These are phyloP conservation scores for Anaeromyces robustus DNA, from an alignment of 192 early-diverging fungal species.

Conservation along the genomic window DNA sequence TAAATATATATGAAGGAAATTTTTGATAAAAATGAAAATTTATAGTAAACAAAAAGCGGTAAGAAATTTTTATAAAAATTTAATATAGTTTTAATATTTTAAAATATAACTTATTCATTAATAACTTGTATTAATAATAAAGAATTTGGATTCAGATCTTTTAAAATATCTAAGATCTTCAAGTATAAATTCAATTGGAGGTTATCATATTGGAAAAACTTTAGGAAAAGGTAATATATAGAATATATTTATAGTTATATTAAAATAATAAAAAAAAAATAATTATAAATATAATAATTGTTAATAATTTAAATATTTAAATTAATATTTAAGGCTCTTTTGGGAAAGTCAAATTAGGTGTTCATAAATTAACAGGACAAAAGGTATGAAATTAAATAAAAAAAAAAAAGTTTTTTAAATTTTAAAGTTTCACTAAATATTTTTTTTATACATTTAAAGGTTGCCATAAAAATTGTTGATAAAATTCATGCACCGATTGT, in stretches of 20 bases:
- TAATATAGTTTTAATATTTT: not conserved
- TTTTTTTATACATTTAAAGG: constrained; percentile 6
- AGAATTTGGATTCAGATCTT: not conserved
- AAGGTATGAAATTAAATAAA: not conserved
- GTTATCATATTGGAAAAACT: not conserved
- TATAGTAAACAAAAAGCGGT: not conserved
- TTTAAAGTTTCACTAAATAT: too few relatives aligned
- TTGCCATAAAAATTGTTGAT: constrained; percentile 43
- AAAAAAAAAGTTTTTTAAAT: too few relatives aligned
- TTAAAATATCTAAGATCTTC: not conserved
- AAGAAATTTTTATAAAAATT: not conserved
- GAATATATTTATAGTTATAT: too few relatives aligned
- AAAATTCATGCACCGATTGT: constrained; percentile 38
- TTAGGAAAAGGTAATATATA: not conserved
- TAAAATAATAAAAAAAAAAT: too few relatives aligned
- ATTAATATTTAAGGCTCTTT: constrained; percentile 26
- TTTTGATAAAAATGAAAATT: not conserved
- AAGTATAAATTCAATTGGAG: not conserved
- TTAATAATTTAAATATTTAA: not conserved
- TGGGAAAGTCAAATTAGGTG: constrained; percentile 48
- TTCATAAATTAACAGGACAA: constrained; percentile 36
- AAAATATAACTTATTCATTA: not conserved
- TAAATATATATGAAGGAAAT: too few relatives aligned
- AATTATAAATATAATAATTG: too few relatives aligned
- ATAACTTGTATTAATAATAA: not conserved